A percentile compares a stretch with the other conserved stretches of the same genome.
phyloP scores from a whole-genome alignment of 2,329 filamentous ascomycete genomes.

The Paecilomyces dactylethromorphus region DNA sequence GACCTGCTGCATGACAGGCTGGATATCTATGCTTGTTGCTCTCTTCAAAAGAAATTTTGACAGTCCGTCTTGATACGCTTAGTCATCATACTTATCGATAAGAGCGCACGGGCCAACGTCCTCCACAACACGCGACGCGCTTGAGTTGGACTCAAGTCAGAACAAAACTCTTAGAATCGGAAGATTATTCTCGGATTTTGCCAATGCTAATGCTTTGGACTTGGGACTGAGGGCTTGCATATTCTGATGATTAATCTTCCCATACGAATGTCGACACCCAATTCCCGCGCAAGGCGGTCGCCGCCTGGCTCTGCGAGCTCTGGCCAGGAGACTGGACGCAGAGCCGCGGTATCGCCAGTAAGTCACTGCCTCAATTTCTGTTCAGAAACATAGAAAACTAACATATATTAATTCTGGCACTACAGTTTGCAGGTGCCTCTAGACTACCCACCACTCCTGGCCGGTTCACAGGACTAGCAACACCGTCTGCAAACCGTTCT shows the following conservation, averaged over 20 bases:
- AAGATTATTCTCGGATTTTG: not conserved
- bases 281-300: conserved; percentile 20
- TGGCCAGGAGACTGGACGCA: conserved; percentile 12
- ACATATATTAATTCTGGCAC: not conserved
- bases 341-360: not conserved
- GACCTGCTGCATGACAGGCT: not conserved
- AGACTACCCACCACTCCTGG: conserved; percentile 31
- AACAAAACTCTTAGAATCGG: not conserved
- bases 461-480: conserved; percentile 19
- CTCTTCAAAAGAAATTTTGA: conserved; percentile 6
- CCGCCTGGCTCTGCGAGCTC: conserved; percentile 14
- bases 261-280: conserved; percentile 3
- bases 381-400: not conserved
- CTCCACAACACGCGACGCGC: conserved; percentile 2
- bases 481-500: conserved; percentile 26
- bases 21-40: not conserved
- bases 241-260: not conserved
- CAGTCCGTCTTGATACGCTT: conserved; percentile 9
- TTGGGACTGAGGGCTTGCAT: not conserved
- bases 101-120: conserved; percentile 5
- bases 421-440: conserved; percentile 2
- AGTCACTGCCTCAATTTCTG: conserved; percentile 7
- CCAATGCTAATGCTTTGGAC: not conserved
- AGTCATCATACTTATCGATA: conserved; percentile 30
- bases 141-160: conserved; percentile 12